phyloP scores from a whole-genome alignment of 2,329 filamentous ascomycete species.

The Hypoxylon sp. region DNA sequence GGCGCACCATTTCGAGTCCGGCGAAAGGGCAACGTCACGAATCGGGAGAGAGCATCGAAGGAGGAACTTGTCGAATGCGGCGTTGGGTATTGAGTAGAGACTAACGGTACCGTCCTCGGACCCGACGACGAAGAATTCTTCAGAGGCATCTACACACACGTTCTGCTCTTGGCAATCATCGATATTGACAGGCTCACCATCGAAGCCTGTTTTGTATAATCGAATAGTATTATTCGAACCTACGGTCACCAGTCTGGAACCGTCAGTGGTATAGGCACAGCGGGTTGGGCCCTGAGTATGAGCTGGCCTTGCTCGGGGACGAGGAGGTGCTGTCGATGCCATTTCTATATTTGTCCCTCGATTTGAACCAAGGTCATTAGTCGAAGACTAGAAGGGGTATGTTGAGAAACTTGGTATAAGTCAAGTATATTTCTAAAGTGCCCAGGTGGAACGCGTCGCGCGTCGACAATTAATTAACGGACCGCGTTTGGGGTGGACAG shows the following conservation, averaged over 20 bases:
- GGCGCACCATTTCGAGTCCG: constrained; percentile 87
- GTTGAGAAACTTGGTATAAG: constrained; percentile 16
- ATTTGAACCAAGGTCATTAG: constrained; percentile 10
- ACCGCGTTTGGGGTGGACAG: constrained; percentile 13
- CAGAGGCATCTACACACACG: constrained; percentile 78
- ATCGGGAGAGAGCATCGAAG: constrained; percentile 87
- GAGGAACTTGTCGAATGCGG: constrained; percentile 83
- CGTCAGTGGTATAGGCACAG: constrained; percentile 90
- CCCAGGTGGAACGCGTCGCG: constrained; percentile 42
- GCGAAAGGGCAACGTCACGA: constrained; percentile 85
- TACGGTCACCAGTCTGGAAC: constrained; percentile 87
- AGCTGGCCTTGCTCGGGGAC: constrained; percentile 74
- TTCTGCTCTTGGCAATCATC: constrained; percentile 93
- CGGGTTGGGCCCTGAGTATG: constrained; percentile 90
- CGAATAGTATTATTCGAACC: constrained; percentile 95
- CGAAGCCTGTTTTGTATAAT: constrained; percentile 89
- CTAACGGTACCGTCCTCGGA: constrained; percentile 97
- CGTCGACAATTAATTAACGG: constrained; percentile 36
- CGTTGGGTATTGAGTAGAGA: constrained; percentile 84
- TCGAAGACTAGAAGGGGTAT: constrained; percentile 4
- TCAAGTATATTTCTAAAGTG: constrained; percentile 8
- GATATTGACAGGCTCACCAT: constrained; percentile 92
- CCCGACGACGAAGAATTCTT: constrained; percentile 88
- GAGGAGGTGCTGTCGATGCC: constrained; percentile 58
- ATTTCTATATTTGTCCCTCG: constrained; percentile 45